A percentile compares a stretch with the other conserved stretches of the same genome.
Conservation (phyloP, 768 basidiomycete species). For the Sarcomyxa edulis region DNA sequence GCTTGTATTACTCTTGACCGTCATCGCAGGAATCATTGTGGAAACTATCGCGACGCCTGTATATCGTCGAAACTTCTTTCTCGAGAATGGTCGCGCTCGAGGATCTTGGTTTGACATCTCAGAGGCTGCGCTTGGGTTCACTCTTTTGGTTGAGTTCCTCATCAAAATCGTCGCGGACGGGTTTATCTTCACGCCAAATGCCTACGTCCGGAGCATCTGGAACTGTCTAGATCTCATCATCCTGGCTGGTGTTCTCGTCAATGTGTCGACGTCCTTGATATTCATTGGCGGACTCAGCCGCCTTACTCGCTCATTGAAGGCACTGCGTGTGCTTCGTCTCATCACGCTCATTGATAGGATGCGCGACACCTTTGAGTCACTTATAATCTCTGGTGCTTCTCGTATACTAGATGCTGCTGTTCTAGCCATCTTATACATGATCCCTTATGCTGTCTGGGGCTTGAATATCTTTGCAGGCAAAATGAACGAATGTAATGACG, state of each 20-base stretch:
- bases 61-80: slow-evolving; percentile 73
- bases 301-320: slow-evolving; percentile 82
- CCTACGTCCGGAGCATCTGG: slow-evolving; percentile 89
- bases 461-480: slow-evolving; percentile 87
- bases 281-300: slow-evolving; percentile 77
- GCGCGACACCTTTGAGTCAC: slow-evolving; percentile 79
- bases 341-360: slow-evolving; percentile 87
- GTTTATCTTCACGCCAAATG: slow-evolving; percentile 85
- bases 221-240: slow-evolving; percentile 88
- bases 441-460: slow-evolving; percentile 91
- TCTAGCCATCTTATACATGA: slow-evolving; percentile 87
- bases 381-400: slow-evolving; percentile 80
- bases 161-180: slow-evolving; percentile 94
- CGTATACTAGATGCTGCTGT: slow-evolving; percentile 88
- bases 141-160: slow-evolving; percentile 74
- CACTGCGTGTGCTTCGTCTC: slow-evolving; percentile 80
- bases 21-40: slow-evolving; percentile 77
- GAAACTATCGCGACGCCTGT: slow-evolving; percentile 80
- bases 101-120: slow-evolving; percentile 85
- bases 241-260: slow-evolving; percentile 71
- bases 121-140: slow-evolving; percentile 65
- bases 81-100: slow-evolving; percentile 50
- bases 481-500: slow-evolving; percentile 84
- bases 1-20: slow-evolving; percentile 63
- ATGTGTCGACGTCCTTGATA: slow-evolving; percentile 64